These are phyloP conservation scores for Pseudocohnilembus persalinus DNA, from an alignment of 169 alveolate genomes.

Conservation along the genomic window DNA sequence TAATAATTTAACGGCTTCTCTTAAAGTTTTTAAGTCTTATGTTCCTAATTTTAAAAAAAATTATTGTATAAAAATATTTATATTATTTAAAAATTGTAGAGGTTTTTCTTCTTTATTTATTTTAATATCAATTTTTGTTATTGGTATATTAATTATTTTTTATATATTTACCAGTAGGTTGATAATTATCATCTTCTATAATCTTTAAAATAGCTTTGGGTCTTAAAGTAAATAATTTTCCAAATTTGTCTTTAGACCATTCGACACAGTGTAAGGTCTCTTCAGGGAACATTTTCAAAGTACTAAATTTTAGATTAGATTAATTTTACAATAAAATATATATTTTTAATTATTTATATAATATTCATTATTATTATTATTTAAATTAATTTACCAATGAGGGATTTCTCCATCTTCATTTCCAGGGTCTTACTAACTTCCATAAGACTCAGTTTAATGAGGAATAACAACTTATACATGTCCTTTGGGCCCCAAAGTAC, in stretches of 20 bases:
- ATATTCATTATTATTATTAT: no score
- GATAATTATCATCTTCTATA: background rate
- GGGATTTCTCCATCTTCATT: constrained; percentile 81
- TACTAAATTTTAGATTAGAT: constrained; percentile 30
- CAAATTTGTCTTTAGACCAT: constrained; percentile 86
- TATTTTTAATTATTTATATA: no score
- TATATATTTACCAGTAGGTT: background rate
- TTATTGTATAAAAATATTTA: no score
- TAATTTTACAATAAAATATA: no score
- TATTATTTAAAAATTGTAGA: no score
- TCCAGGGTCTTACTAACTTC: constrained; percentile 78
- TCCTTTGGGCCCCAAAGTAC: constrained; percentile 89
- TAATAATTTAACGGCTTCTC: constrained; percentile 57
- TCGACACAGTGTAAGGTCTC: constrained; percentile 86
- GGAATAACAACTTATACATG: constrained; percentile 84
- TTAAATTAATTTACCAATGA: constrained; percentile 32
- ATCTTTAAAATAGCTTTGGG: constrained; percentile 46
- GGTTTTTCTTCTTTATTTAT: no score
- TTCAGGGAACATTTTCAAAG: constrained; percentile 88
- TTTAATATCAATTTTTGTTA: no score
- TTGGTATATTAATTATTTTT: constrained; percentile 6
- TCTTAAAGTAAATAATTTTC: constrained; percentile 65
- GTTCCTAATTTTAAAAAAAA: constrained; percentile 17
- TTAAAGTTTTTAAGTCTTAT: constrained; percentile 53
- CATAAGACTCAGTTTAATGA: constrained; percentile 77